phyloP scores from a whole-genome alignment of 2,329 filamentous ascomycete species.

The Huntiella savannae region DNA sequence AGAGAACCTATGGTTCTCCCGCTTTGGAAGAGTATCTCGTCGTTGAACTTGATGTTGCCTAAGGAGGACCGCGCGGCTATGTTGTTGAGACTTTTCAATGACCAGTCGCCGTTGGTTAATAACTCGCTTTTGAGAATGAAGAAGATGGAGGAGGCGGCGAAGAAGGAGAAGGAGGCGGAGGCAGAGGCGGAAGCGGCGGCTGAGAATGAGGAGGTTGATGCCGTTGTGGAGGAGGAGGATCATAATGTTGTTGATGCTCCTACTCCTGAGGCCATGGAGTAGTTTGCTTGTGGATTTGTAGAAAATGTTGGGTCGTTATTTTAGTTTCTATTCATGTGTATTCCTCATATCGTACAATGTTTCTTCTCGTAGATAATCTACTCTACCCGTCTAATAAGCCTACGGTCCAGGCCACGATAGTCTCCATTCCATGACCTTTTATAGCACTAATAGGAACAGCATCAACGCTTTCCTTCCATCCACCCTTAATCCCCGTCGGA shows the following conservation, averaged over 20 bases:
- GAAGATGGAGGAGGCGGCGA: constrained; percentile 15
- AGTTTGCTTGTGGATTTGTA: background rate
- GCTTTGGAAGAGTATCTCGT: constrained; percentile 82
- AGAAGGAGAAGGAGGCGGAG: constrained; percentile 18
- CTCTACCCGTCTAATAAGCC: constrained; percentile 38
- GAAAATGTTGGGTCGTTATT: background rate
- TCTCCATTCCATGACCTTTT: constrained; percentile 61
- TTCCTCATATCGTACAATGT: background rate
- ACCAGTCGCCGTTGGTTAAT: constrained; percentile 68
- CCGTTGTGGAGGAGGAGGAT: constrained; percentile 14
- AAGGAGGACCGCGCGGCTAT: constrained; percentile 92
- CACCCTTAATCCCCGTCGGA: constrained; percentile 44
- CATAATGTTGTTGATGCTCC: constrained; percentile 21
- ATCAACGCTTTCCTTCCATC: constrained; percentile 41
- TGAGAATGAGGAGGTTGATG: constrained; percentile 10
- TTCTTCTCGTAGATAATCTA: constrained; percentile 4
- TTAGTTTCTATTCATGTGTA: background rate
- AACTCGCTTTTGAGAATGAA: constrained; percentile 34
- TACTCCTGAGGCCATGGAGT: constrained; percentile 17
- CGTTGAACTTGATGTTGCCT: constrained; percentile 89
- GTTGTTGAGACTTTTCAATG: constrained; percentile 79
- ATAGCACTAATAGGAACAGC: constrained; percentile 83
- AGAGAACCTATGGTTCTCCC: constrained; percentile 72
- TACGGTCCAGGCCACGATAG: constrained; percentile 54
- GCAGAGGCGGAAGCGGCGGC: constrained; percentile 14